A percentile compares a stretch with the other conserved stretches of the same genome.
phyloP scores from a whole-genome alignment of 2,329 filamentous ascomycete genomes.

The Metarhizium sp. region DNA sequence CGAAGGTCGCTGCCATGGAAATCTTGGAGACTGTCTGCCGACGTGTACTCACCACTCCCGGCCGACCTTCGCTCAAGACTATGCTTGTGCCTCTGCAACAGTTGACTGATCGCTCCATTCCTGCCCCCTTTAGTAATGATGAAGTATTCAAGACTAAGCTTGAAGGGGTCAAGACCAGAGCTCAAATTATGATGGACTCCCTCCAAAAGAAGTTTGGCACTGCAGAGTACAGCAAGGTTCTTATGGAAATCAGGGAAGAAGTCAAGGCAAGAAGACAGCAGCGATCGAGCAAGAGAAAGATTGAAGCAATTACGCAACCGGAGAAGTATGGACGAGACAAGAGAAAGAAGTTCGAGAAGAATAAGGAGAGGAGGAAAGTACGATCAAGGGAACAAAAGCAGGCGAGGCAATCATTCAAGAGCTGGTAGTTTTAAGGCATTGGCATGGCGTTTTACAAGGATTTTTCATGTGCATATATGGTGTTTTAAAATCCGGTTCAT shows the following conservation, averaged over 20 bases:
- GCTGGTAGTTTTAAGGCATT: slow-evolving; percentile 20
- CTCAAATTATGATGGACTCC: slow-evolving; percentile 69
- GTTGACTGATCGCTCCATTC: slow-evolving; percentile 71
- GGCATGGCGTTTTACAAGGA: slow-evolving; percentile 16
- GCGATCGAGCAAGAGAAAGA: slow-evolving; percentile 74
- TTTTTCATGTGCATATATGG: not conserved
- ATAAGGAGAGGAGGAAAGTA: slow-evolving; percentile 74
- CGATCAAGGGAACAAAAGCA: slow-evolving; percentile 64
- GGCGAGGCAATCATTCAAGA: slow-evolving; percentile 60
- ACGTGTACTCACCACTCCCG: slow-evolving; percentile 46
- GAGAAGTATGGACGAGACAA: slow-evolving; percentile 72
- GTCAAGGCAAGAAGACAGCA: slow-evolving; percentile 65
- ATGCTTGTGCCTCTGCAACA: slow-evolving; percentile 61
- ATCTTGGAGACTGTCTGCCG: slow-evolving; percentile 62
- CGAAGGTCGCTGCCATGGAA: slow-evolving; percentile 67
- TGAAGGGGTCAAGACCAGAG: slow-evolving; percentile 60
- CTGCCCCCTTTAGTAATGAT: slow-evolving; percentile 61
- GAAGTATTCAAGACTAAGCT: slow-evolving; percentile 59
- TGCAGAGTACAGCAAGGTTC: slow-evolving; percentile 63
- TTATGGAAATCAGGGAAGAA: slow-evolving; percentile 63
- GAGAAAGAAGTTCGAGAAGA: slow-evolving; percentile 73
- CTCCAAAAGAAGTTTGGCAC: slow-evolving; percentile 81
- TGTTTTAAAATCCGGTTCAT: not conserved
- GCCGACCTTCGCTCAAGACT: slow-evolving; percentile 53
- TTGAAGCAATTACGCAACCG: slow-evolving; percentile 76